phyloP scores from a whole-genome alignment of 2,329 filamentous ascomycete genomes.

The Alternaria dauci region DNA sequence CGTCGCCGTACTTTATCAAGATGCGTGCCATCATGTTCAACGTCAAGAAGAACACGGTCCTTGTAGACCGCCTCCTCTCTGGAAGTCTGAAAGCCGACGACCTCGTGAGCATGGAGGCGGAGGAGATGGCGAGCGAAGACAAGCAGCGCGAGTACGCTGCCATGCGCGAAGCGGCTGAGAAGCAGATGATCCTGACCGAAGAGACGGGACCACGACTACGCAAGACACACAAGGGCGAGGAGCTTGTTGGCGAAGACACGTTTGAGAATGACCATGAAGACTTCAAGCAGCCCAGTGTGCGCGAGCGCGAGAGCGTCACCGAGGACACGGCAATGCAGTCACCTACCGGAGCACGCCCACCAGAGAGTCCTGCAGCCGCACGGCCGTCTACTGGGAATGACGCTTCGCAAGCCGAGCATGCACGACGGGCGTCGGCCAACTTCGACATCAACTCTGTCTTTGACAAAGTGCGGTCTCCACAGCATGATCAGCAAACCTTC shows the following conservation, averaged over 20 bases:
- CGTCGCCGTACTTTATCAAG: constrained; percentile 66
- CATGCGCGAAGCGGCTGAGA: constrained; percentile 79
- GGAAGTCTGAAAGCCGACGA: constrained; percentile 75
- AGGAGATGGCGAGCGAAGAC: constrained; percentile 92
- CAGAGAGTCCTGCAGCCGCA: constrained; percentile 29
- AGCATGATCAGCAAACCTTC: constrained; percentile 58
- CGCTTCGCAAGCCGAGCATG: constrained; percentile 42
- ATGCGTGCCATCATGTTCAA: constrained; percentile 83
- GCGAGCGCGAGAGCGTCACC: constrained; percentile 36
- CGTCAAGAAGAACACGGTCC: constrained; percentile 83
- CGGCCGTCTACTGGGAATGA: constrained; percentile 46
- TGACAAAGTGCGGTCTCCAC: constrained; percentile 80
- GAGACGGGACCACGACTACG: constrained; percentile 76
- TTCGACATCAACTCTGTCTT: constrained; percentile 91
- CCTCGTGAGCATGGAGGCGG: constrained; percentile 85
- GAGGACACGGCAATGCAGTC: constrained; percentile 34
- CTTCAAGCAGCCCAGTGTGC: constrained; percentile 37
- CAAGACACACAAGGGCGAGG: constrained; percentile 94
- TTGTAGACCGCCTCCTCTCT: constrained; percentile 78
- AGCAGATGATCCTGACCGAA: constrained; percentile 83
- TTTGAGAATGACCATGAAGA: constrained; percentile 33
- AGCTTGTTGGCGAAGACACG: constrained; percentile 79
- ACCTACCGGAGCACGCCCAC: constrained; percentile 27
- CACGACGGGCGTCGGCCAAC: constrained; percentile 65
- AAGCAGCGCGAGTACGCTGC: constrained; percentile 79